A percentile compares a stretch with the other conserved stretches of the same genome.
Conservation (phyloP, 1,284 basidiomycete genomes). For the Peniophora sp. region DNA sequence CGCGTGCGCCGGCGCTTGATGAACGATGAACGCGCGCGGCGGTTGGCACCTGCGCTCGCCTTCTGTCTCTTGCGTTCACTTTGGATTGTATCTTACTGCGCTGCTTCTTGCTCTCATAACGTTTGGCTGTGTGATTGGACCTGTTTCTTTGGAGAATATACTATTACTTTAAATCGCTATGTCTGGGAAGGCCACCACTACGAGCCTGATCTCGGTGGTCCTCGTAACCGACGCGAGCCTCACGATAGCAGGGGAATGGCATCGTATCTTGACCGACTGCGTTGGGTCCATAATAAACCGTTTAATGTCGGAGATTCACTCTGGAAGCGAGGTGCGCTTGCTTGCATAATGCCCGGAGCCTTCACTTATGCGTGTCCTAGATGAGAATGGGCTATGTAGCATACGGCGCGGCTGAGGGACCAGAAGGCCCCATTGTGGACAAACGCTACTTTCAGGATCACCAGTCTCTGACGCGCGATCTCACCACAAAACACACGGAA, state of each 20-base stretch:
- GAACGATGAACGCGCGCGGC: no score
- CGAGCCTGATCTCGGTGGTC: not conserved
- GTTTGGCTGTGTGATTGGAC: no score
- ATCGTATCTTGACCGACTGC: not conserved
- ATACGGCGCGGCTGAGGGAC: not conserved
- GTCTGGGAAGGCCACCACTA: not conserved
- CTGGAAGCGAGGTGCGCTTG: not conserved
- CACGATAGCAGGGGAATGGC: not conserved
- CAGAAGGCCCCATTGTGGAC: not conserved
- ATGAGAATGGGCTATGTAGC: not conserved
- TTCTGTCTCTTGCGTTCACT: no score
- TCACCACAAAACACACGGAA: not conserved
- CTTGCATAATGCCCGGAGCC: not conserved
- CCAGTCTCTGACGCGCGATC: not conserved
- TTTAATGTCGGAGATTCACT: not conserved
- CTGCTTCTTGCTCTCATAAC: no score
- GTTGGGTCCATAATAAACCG: not conserved
- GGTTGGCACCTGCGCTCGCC: no score
- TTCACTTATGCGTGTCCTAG: not conserved
- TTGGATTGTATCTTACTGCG: no score
- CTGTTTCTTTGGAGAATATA: no score
- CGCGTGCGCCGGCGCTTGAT: no score
- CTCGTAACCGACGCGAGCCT: not conserved
- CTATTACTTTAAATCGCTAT: no score
- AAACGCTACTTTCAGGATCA: not conserved